These are phyloP conservation scores for Daldinia sp. DNA, from an alignment of 2,329 filamentous ascomycete genomes.

Conservation along the genomic window DNA sequence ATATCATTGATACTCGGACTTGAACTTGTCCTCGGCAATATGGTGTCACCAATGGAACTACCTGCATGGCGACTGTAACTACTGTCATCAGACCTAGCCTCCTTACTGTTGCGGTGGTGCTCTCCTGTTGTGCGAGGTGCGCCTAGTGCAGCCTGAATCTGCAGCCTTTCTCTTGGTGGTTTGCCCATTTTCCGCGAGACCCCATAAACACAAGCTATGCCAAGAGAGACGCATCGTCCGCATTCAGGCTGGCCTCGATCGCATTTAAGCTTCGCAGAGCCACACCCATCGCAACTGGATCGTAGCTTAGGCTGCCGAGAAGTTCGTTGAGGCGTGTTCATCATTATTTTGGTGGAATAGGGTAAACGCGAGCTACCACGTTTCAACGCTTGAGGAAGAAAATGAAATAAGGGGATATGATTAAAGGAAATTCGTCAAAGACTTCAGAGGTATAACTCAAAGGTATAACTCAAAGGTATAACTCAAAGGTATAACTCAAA, in stretches of 20 bases:
- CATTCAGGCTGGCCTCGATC: conserved; percentile 27
- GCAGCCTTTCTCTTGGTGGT: conserved; percentile 28
- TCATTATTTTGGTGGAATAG: neutral
- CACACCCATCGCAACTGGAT: conserved; percentile 32
- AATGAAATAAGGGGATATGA: neutral
- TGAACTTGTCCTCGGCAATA: conserved; percentile 8
- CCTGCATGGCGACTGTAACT: neutral
- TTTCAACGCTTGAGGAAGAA: neutral
- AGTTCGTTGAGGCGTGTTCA: neutral
- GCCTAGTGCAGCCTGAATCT: neutral
- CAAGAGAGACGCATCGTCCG: conserved; percentile 17
- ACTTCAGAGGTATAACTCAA: neutral
- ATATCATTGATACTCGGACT: conserved; percentile 10
- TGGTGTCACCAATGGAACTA: conserved; percentile 5
- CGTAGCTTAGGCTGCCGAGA: conserved; percentile 23
- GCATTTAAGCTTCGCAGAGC: conserved; percentile 31
- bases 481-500: no score
- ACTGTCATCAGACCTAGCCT: neutral
- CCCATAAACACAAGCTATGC: conserved; percentile 36
- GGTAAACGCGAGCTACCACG: neutral
- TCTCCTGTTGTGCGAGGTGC: neutral
- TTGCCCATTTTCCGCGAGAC: conserved; percentile 41
- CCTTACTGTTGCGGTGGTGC: neutral
- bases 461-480: neutral
- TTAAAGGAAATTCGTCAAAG: neutral